Percentiles rank a stretch among this genome's conserved stretches.
Evolutionary conservation across 2,329 filamentous ascomycete genomes (phyloP).

Genomic region (Septoria petroselini): DNA sequence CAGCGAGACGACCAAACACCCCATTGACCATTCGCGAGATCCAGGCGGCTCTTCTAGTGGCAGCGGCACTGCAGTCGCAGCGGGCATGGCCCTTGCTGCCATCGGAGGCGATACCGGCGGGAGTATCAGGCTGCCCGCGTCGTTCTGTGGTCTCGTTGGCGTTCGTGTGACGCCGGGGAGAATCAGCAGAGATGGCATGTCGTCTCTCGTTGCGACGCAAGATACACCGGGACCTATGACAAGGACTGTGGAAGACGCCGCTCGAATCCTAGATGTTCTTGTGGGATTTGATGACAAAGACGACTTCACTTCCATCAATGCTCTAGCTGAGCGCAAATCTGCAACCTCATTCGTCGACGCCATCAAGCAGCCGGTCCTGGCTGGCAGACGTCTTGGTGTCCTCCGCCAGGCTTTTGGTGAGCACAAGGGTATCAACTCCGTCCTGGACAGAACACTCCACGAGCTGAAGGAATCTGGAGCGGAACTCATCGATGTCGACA

Average conservation of each 20-base stretch:
- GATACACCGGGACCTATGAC: constrained; percentile 32
- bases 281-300: constrained; percentile 26
- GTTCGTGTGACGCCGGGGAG: constrained; percentile 31
- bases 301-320: constrained; percentile 28
- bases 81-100: constrained; percentile 30
- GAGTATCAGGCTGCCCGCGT: constrained; percentile 28
- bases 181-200: constrained; percentile 31
- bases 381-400: constrained; percentile 27
- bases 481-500: constrained; percentile 29
- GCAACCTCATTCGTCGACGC: constrained; percentile 22
- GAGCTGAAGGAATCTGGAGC: constrained; percentile 22
- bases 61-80: constrained; percentile 32
- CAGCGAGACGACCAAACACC: constrained; percentile 29
- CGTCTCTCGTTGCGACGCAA: constrained; percentile 24
- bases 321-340: constrained; percentile 2
- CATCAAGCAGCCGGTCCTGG: constrained; percentile 18
- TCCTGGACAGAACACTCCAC: constrained; percentile 20
- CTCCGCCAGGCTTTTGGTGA: constrained; percentile 27
- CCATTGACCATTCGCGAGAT: constrained; percentile 27
- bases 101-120: constrained; percentile 34
- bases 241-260: constrained; percentile 28
- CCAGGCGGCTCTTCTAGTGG: constrained; percentile 34
- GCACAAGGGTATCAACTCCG: constrained; percentile 23
- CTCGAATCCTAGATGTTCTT: constrained; percentile 28
- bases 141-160: constrained; percentile 32